Conservation (phyloP, 495 filamentous ascomycete species). For the Penicillium silybi region DNA sequence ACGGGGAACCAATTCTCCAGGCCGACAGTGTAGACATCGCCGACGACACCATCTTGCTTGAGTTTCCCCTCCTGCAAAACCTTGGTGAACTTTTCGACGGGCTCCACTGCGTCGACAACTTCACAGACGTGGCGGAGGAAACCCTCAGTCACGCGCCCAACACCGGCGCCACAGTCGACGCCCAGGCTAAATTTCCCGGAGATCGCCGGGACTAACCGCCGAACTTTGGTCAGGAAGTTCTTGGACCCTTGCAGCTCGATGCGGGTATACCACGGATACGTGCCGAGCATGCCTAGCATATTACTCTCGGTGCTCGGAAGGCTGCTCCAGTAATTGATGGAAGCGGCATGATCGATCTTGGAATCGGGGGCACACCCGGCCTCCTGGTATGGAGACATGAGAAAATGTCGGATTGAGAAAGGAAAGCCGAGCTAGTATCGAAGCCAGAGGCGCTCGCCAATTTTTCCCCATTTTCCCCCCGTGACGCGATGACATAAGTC, state of each 20-base stretch:
- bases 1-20: slow-evolving; percentile 70
- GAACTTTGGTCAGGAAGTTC: slow-evolving; percentile 74
- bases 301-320: slow-evolving; percentile 67
- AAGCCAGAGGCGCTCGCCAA: neutral
- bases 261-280: slow-evolving; percentile 67
- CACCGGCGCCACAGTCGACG: slow-evolving; percentile 61
- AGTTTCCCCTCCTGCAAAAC: slow-evolving; percentile 28
- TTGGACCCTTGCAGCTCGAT: slow-evolving; percentile 74
- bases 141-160: slow-evolving; percentile 58
- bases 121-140: slow-evolving; percentile 51
- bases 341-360: slow-evolving; percentile 35
- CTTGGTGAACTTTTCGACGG: slow-evolving; percentile 48
- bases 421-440: neutral
- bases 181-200: slow-evolving; percentile 34
- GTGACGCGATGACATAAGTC: neutral
- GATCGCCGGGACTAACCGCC: slow-evolving; percentile 34
- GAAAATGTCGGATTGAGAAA: neutral
- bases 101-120: slow-evolving; percentile 58
- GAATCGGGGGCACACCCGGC: slow-evolving; percentile 16
- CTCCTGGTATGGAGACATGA: neutral
- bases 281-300: slow-evolving; percentile 87
- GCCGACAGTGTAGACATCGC: slow-evolving; percentile 66
- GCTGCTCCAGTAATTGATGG: slow-evolving; percentile 67
- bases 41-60: slow-evolving; percentile 40
- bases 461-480: neutral